Conservation (phyloP, 257 asterid genomes). For the Salvia hispanica region DNA sequence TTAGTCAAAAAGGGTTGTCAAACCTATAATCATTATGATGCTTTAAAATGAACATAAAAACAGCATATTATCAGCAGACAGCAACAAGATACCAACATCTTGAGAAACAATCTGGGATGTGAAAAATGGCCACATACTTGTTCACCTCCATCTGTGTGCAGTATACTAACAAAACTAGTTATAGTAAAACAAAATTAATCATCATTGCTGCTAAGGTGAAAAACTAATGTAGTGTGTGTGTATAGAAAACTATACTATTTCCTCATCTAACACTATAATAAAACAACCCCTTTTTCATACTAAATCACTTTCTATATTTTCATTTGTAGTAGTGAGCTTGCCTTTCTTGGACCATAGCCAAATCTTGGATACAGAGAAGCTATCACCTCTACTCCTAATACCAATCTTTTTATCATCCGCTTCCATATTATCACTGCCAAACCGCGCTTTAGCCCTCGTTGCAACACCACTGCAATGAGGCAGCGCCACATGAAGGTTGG, state of each 20-base stretch:
- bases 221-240: background rate
- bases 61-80: background rate
- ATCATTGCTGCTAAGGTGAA: background rate
- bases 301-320: constrained; percentile 26
- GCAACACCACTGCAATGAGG: constrained; percentile 18
- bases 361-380: constrained; percentile 69
- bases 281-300: constrained; percentile 27
- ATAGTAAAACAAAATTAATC: constrained; percentile 3
- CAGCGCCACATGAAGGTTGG: constrained; percentile 46
- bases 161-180: background rate
- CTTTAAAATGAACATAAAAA: constrained; percentile 9
- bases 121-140: background rate
- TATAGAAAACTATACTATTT: background rate
- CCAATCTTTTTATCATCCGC: constrained; percentile 48
- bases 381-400: constrained; percentile 55
- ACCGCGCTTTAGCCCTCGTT: constrained; percentile 1
- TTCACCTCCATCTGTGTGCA: constrained; percentile 11
- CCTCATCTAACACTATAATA: background rate
- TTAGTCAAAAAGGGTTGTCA: constrained; percentile 36
- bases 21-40: no score
- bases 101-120: background rate
- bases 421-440: constrained; percentile 22
- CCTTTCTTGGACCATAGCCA: constrained; percentile 74
- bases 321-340: constrained; percentile 32
- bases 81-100: background rate